These are phyloP conservation scores for Mycena sp. DNA, from an alignment of 1,284 basidiomycete species.

Conservation along the genomic window DNA sequence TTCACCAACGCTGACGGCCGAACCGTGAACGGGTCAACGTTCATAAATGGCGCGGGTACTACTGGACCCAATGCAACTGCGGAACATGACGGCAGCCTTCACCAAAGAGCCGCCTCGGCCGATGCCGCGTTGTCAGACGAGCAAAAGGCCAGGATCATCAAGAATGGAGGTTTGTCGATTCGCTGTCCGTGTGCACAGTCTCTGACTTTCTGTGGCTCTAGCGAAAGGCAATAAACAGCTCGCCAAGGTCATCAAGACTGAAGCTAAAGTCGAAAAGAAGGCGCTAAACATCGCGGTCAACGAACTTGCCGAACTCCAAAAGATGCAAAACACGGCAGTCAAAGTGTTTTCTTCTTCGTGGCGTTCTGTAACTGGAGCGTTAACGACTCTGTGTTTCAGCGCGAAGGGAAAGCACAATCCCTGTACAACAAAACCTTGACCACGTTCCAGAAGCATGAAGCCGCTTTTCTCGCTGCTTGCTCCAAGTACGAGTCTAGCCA, in stretches of 20 bases:
- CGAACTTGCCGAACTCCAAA: constrained; percentile 63
- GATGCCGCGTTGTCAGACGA: constrained; percentile 54
- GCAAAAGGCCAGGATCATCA: constrained; percentile 56
- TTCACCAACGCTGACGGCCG: constrained; percentile 47
- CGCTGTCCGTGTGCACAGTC: not conserved
- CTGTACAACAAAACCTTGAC: constrained; percentile 53
- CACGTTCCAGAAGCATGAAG: constrained; percentile 58
- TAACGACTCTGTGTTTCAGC: constrained; percentile 41
- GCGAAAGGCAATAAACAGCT: constrained; percentile 59
- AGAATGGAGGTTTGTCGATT: constrained; percentile 52
- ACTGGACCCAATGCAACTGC: constrained; percentile 49
- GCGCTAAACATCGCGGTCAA: constrained; percentile 55
- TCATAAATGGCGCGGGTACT: constrained; percentile 59
- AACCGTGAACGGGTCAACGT: constrained; percentile 51
- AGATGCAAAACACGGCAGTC: constrained; percentile 59
- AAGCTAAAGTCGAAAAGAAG: constrained; percentile 61
- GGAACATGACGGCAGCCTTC: constrained; percentile 47
- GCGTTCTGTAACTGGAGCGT: not conserved
- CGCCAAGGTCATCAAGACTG: constrained; percentile 61
- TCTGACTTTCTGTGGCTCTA: constrained; percentile 32
- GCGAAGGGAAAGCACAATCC: constrained; percentile 55
- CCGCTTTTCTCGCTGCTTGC: constrained; percentile 56
- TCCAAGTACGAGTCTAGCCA: constrained; percentile 57
- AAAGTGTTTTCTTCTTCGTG: constrained; percentile 48
- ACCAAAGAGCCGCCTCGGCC: constrained; percentile 48